Evolutionary conservation across 306 rosid genomes (phyloP).

Genomic region (Casuarina equisetifolia): DNA sequence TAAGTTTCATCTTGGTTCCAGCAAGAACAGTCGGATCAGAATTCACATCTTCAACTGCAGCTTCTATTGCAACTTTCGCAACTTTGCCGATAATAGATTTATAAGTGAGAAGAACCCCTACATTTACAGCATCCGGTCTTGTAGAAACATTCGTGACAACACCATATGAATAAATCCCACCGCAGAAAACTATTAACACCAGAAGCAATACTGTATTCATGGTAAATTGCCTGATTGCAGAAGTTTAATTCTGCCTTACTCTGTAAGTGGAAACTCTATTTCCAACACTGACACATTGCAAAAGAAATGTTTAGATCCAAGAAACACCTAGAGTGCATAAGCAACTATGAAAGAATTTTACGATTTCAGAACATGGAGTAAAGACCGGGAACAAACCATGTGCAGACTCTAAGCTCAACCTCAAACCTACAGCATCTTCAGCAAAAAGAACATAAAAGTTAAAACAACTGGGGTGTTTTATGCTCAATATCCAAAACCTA

Average conservation of each 20-base stretch:
- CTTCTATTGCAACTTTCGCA: slow-evolving; percentile 60
- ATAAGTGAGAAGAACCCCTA: slow-evolving; percentile 73
- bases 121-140: slow-evolving; percentile 55
- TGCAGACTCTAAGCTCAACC: neutral
- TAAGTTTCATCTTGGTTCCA: slow-evolving; percentile 52
- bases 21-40: slow-evolving; percentile 71
- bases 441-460: neutral
- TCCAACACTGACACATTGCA: slow-evolving; percentile 16
- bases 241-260: slow-evolving; percentile 32
- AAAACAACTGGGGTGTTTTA: neutral
- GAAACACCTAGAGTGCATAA: slow-evolving; percentile 15
- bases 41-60: slow-evolving; percentile 77
- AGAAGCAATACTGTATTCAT: slow-evolving; percentile 54
- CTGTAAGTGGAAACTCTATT: slow-evolving; percentile 13
- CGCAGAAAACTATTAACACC: slow-evolving; percentile 43
- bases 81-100: slow-evolving; percentile 54
- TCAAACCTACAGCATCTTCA: neutral
- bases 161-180: slow-evolving; percentile 47
- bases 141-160: slow-evolving; percentile 38
- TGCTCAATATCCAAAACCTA: neutral
- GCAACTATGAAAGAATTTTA: neutral
- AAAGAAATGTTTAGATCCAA: neutral
- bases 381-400: neutral
- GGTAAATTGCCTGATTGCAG: slow-evolving; percentile 26
- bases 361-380: neutral